Conservation (phyloP, 2,329 filamentous ascomycete genomes). For the Talaromyces albobiverticillius region DNA sequence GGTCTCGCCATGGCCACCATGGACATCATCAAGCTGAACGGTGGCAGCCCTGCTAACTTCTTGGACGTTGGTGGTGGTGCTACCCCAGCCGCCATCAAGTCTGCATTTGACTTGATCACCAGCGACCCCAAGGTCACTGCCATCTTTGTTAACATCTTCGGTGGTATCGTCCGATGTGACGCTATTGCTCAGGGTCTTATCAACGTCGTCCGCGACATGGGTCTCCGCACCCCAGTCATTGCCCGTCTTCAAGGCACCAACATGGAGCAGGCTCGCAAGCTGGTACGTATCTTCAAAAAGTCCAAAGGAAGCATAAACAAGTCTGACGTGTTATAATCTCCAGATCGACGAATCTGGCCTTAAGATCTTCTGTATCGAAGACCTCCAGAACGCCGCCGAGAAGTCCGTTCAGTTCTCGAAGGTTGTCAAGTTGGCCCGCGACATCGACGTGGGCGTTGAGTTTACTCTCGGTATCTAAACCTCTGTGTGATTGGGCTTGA, state of each 20-base stretch:
- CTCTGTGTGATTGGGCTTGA: constrained; percentile 3
- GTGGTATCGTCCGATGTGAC: constrained; percentile 96
- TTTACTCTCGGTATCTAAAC: constrained; percentile 88
- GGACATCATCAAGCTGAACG: constrained; percentile 99
- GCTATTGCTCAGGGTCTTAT: constrained; percentile 95
- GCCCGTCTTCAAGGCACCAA: constrained; percentile 97
- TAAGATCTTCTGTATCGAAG: constrained; percentile 99
- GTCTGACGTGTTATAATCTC: not conserved
- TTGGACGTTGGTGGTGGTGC: constrained; percentile 97
- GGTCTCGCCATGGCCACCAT: constrained; percentile 99
- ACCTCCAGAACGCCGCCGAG: constrained; percentile 94
- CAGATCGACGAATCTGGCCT: constrained; percentile 93
- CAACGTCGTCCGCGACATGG: constrained; percentile 89
- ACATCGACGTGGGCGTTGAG: constrained; percentile 96
- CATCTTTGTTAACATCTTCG: constrained; percentile 99
- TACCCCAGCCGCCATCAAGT: constrained; percentile 92
- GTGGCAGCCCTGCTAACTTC: constrained; percentile 95
- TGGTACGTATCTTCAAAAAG: constrained; percentile 49
- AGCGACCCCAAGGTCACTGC: constrained; percentile 97
- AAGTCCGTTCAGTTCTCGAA: constrained; percentile 99
- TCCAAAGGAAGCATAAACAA: not conserved
- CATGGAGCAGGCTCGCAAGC: constrained; percentile 87
- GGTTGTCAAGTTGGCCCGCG: constrained; percentile 97
- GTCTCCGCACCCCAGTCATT: constrained; percentile 95
- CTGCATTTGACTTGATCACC: constrained; percentile 98